Evolutionary conservation across 805 yeast species (phyloP).

Genomic region (Candida parachauliodes): DNA sequence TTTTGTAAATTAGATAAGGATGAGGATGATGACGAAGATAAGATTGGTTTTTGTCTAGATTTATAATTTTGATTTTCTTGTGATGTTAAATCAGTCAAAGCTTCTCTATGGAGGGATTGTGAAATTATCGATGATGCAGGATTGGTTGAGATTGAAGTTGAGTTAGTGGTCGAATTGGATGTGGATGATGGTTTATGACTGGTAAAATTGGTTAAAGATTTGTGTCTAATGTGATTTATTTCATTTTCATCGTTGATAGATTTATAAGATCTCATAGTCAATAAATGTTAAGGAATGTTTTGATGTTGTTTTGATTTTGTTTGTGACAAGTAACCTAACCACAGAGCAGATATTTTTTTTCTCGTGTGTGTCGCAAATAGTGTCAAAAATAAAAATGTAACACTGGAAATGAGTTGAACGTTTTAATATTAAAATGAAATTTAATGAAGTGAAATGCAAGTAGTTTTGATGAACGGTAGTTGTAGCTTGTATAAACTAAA

Average conservation of each 20-base stretch:
- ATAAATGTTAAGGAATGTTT: no score
- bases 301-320: no score
- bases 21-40: slow-evolving; percentile 1
- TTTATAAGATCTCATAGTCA: slow-evolving; percentile 13
- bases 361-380: no score
- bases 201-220: neutral
- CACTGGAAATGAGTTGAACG: no score
- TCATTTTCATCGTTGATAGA: slow-evolving; percentile 18
- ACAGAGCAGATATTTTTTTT: no score
- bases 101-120: slow-evolving; percentile 18
- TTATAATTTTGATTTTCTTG: slow-evolving; percentile 15
- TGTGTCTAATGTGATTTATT: slow-evolving; percentile 7
- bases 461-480: no score
- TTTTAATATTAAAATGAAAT: no score
- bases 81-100: slow-evolving; percentile 26
- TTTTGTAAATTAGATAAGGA: slow-evolving; percentile 7
- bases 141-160: neutral
- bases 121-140: slow-evolving; percentile 1
- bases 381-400: no score
- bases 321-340: no score
- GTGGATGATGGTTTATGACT: neutral
- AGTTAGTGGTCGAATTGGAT: neutral
- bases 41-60: neutral
- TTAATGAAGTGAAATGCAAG: no score
- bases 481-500: no score